Evolutionary conservation across 495 filamentous ascomycete genomes (phyloP).

Genomic region (Hamigera avellanea): DNA sequence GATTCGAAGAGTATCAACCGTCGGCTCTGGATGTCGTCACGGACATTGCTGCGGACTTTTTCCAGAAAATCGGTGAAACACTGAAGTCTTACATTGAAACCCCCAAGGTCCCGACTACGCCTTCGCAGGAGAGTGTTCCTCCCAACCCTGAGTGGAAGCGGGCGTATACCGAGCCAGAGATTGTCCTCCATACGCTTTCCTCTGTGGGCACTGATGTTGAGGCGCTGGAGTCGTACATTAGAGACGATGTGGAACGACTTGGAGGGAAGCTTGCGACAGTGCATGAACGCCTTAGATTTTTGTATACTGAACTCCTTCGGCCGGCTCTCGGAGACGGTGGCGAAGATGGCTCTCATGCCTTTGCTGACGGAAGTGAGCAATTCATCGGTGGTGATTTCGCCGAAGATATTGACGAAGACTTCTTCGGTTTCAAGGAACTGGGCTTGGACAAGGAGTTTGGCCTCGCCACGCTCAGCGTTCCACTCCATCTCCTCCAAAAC

Average conservation of each 20-base stretch:
- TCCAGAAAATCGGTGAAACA: conserved; percentile 67
- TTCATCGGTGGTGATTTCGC: conserved; percentile 96
- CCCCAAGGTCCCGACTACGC: conserved; percentile 50
- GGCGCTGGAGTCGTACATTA: conserved; percentile 73
- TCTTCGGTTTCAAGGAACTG: conserved; percentile 95
- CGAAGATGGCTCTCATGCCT: conserved; percentile 78
- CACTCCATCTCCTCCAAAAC: conserved; percentile 86
- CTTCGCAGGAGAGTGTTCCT: conserved; percentile 19
- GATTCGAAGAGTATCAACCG: conserved; percentile 95
- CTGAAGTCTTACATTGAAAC: conserved; percentile 73
- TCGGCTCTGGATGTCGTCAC: conserved; percentile 85
- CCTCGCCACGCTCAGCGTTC: conserved; percentile 73
- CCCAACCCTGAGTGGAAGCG: conserved; percentile 39
- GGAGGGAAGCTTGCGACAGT: conserved; percentile 70
- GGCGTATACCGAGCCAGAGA: conserved; percentile 67
- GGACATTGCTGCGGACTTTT: conserved; percentile 82
- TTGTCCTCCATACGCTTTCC: conserved; percentile 73
- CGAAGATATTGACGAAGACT: conserved; percentile 94
- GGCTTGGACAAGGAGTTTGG: conserved; percentile 86
- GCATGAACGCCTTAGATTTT: conserved; percentile 84
- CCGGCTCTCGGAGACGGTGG: conserved; percentile 73
- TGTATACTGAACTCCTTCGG: conserved; percentile 81
- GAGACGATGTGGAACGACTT: conserved; percentile 87
- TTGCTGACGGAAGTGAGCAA: conserved; percentile 93
- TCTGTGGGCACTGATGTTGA: conserved; percentile 77